Conservation (phyloP, 2,329 filamentous ascomycete genomes). For the Curvularia spicifera region DNA sequence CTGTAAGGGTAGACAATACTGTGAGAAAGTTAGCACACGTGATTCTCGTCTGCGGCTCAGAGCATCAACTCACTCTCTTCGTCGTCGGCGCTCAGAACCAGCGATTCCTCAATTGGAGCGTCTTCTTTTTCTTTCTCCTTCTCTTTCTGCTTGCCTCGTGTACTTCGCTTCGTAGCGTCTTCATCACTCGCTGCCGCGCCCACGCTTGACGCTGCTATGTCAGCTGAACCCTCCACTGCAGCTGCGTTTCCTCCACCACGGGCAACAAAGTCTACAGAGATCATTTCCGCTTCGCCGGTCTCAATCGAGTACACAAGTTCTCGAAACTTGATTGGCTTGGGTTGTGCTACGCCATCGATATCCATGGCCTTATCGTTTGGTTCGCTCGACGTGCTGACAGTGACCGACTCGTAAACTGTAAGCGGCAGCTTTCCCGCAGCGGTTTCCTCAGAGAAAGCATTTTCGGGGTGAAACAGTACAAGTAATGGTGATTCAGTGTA, state of each 20-base stretch:
- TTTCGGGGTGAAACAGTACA: constrained; percentile 80
- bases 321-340: constrained; percentile 70
- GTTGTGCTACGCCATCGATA: constrained; percentile 69
- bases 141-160: constrained; percentile 59
- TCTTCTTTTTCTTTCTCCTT: constrained; percentile 52
- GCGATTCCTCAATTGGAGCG: constrained; percentile 42
- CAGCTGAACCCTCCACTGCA: constrained; percentile 52
- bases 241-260: constrained; percentile 82
- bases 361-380: constrained; percentile 52
- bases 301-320: constrained; percentile 88
- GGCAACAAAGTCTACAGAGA: constrained; percentile 91
- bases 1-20: constrained; percentile 73
- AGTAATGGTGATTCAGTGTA: constrained; percentile 89
- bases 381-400: constrained; percentile 41
- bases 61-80: constrained; percentile 62
- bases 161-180: constrained; percentile 57
- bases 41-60: not conserved
- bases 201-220: constrained; percentile 19
- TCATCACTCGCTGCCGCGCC: constrained; percentile 46
- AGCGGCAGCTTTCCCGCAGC: constrained; percentile 83
- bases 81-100: constrained; percentile 63
- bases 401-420: constrained; percentile 85
- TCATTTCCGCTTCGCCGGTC: constrained; percentile 97
- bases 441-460: constrained; percentile 58
- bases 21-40: constrained; percentile 14